phyloP scores from a whole-genome alignment of 768 basidiomycete genomes.

The Trametes elegans region DNA sequence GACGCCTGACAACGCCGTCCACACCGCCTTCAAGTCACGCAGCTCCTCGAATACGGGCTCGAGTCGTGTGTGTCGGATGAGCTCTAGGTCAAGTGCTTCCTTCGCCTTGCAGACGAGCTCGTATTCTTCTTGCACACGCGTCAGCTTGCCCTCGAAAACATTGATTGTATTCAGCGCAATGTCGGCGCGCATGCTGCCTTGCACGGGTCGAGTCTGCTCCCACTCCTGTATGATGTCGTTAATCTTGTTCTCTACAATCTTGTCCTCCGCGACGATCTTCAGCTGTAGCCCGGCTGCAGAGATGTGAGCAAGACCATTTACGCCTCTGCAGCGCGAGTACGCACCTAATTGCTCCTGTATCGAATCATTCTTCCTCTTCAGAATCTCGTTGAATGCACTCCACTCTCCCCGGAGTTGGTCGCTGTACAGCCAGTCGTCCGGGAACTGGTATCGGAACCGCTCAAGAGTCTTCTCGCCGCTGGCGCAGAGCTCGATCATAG shows the following conservation, averaged over 20 bases:
- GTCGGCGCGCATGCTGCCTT: slow-evolving; percentile 95
- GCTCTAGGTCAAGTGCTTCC: slow-evolving; percentile 92
- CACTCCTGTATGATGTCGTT: slow-evolving; percentile 88
- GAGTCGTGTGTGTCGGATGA: slow-evolving; percentile 84
- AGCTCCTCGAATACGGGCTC: slow-evolving; percentile 95
- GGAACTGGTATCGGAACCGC: slow-evolving; percentile 95
- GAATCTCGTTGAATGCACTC: slow-evolving; percentile 97
- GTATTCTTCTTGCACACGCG: slow-evolving; percentile 89
- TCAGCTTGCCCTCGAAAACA: slow-evolving; percentile 90
- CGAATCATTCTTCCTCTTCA: slow-evolving; percentile 96
- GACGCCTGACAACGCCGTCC: slow-evolving; percentile 97
- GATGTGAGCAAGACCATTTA: not conserved
- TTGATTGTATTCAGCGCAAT: slow-evolving; percentile 95
- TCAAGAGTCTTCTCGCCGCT: slow-evolving; percentile 97
- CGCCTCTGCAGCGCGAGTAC: slow-evolving; percentile 19
- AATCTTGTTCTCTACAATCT: slow-evolving; percentile 95
- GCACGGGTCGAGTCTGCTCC: slow-evolving; percentile 95
- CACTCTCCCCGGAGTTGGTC: slow-evolving; percentile 98
- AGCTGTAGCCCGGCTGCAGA: slow-evolving; percentile 87
- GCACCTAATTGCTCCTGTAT: slow-evolving; percentile 97
- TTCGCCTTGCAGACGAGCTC: slow-evolving; percentile 95
- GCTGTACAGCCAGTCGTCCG: slow-evolving; percentile 96
- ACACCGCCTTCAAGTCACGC: slow-evolving; percentile 95
- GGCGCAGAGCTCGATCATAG: slow-evolving; percentile 92
- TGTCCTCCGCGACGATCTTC: slow-evolving; percentile 99